A percentile compares a stretch with the other conserved stretches of the same genome.
Conservation (phyloP, 345 rosid genomes). For the Sonneratia caseolaris region DNA sequence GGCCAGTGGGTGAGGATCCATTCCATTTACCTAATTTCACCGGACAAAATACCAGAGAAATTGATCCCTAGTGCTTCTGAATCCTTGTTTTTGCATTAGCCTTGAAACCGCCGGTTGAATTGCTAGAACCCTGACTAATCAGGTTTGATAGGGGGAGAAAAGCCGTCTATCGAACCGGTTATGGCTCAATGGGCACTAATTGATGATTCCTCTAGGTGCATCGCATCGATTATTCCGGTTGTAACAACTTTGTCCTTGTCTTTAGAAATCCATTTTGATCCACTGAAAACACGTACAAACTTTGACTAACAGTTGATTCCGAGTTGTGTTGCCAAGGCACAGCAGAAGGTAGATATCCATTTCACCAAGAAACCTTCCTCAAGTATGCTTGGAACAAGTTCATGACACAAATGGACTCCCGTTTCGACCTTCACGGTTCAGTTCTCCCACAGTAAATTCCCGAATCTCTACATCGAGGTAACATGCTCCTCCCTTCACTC, state of each 20-base stretch:
- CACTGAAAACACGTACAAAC: not conserved
- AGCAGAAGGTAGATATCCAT: not conserved
- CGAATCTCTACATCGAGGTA: slow-evolving; percentile 74
- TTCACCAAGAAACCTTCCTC: not conserved
- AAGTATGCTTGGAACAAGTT: not conserved
- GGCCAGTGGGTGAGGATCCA: too few species aligned
- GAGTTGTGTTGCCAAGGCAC: not conserved
- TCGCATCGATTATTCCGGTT: not conserved
- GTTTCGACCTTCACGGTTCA: slow-evolving; percentile 15
- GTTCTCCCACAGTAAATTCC: slow-evolving; percentile 70
- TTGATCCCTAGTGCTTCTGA: too few species aligned
- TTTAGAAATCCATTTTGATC: not conserved
- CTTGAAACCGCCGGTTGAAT: too few species aligned
- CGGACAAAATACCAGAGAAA: too few species aligned
- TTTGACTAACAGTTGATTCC: not conserved
- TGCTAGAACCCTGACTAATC: too few species aligned
- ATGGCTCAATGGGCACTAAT: not conserved
- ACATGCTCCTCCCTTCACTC: slow-evolving; percentile 61
- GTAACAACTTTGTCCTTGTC: not conserved
- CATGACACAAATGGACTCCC: not conserved
- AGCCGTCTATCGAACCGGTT: too few species aligned
- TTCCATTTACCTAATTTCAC: too few species aligned
- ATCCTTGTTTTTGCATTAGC: too few species aligned
- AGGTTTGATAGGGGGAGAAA: too few species aligned
- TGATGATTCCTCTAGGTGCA: too few species aligned